Percentiles rank a stretch among this genome's conserved stretches.
Conservation (phyloP, 78 protist genomes). For the Polysphondylium violaceum region DNA sequence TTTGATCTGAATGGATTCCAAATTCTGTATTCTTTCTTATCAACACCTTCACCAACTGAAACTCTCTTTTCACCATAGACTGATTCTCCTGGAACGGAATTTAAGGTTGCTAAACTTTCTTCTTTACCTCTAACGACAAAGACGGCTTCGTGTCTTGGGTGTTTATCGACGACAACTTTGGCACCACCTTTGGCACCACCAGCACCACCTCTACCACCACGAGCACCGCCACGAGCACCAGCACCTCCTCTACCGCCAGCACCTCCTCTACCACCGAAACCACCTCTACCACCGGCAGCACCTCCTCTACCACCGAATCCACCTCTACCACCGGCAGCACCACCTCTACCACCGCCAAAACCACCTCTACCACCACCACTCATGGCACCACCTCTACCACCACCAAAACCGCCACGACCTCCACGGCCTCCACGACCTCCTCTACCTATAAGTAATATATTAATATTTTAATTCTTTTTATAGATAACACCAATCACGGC, state of each 20-base stretch:
- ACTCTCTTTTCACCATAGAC: slow-evolving; percentile 99
- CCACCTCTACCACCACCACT: slow-evolving; percentile 83
- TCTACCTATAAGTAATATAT: not conserved
- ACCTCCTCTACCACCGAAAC: slow-evolving; percentile 65
- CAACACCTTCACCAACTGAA: slow-evolving; percentile 88
- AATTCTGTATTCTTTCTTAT: slow-evolving; percentile 99
- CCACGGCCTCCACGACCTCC: slow-evolving; percentile 61
- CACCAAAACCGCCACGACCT: slow-evolving; percentile 71
- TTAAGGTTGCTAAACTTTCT: slow-evolving; percentile 94
- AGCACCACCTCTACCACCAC: slow-evolving; percentile 77
- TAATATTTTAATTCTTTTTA: too few relatives aligned
- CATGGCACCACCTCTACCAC: slow-evolving; percentile 75
- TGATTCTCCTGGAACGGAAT: slow-evolving; percentile 97
- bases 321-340: slow-evolving; percentile 59
- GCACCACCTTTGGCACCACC: slow-evolving; percentile 92
- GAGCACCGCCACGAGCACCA: slow-evolving; percentile 30
- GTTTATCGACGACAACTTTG: slow-evolving; percentile 94
- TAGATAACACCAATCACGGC: too few relatives aligned
- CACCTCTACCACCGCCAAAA: slow-evolving; percentile 73
- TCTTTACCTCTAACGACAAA: slow-evolving; percentile 96
- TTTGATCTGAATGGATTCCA: slow-evolving; percentile 99
- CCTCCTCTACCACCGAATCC: slow-evolving; percentile 82
- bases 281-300: slow-evolving; percentile 33
- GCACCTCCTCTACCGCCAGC: slow-evolving; percentile 58
- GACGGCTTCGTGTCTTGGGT: slow-evolving; percentile 96